Evolutionary conservation across 257 asterid species (phyloP).

Genomic region (Solanum okadae): DNA sequence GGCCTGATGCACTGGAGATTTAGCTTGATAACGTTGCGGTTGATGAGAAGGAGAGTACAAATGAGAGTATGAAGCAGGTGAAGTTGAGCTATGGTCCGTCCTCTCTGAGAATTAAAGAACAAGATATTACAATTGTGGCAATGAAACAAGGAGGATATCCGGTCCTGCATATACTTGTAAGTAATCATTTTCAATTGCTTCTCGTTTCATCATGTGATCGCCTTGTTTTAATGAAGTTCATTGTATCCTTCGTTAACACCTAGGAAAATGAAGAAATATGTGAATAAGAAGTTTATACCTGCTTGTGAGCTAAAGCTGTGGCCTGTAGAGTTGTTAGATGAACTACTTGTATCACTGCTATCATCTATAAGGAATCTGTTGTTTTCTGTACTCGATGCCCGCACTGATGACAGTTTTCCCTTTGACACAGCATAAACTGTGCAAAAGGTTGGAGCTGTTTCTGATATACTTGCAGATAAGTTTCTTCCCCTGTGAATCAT

Average conservation of each 20-base stretch:
- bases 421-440: conserved; percentile 66
- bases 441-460: conserved; percentile 50
- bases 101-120: conserved; percentile 28
- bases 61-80: conserved; percentile 23
- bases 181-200: not conserved
- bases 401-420: conserved; percentile 58
- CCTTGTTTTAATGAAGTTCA: not conserved
- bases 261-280: not conserved
- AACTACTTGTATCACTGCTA: conserved; percentile 40
- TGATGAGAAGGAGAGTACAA: conserved; percentile 51
- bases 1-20: conserved; percentile 36
- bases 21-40: conserved; percentile 54
- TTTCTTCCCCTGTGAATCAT: not conserved
- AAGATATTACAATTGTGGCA: not conserved
- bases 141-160: not conserved
- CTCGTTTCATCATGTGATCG: not conserved
- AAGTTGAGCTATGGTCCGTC: conserved; percentile 25
- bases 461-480: conserved; percentile 55
- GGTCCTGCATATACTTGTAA: not conserved
- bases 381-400: conserved; percentile 61
- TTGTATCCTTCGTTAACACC: not conserved
- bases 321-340: conserved; percentile 39
- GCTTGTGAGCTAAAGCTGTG: conserved; percentile 28
- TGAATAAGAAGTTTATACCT: conserved; percentile 19
- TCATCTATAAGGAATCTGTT: conserved; percentile 26